Evolutionary conservation across 768 basidiomycete species (phyloP).

Genomic region (Scleroderma citrinum): DNA sequence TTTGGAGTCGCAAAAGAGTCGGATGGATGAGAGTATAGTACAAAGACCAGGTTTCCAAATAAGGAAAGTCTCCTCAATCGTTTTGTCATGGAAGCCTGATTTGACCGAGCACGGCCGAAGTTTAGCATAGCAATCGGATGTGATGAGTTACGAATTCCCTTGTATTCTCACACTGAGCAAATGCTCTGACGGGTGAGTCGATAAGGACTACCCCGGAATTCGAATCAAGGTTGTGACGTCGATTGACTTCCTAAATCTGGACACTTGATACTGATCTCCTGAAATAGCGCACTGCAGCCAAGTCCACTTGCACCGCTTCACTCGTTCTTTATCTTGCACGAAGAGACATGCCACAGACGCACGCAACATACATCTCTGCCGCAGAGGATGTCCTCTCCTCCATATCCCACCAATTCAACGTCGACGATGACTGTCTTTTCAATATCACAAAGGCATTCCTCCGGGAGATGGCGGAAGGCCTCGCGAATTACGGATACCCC

Average conservation of each 20-base stretch:
- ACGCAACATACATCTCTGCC: constrained; percentile 37
- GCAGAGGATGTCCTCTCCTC: constrained; percentile 50
- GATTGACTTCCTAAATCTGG: not conserved
- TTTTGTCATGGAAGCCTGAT: too few species aligned
- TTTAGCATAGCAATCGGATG: too few species aligned
- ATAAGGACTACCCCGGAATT: too few species aligned
- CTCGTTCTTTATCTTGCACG: not conserved
- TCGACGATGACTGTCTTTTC: constrained; percentile 55
- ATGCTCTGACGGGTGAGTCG: too few species aligned
- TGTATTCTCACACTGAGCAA: too few species aligned
- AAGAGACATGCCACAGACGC: constrained; percentile 31
- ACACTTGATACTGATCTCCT: not conserved
- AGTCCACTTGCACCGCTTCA: not conserved
- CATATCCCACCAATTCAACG: constrained; percentile 68
- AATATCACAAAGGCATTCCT: constrained; percentile 76
- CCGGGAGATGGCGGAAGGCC: constrained; percentile 69
- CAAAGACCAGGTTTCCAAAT: too few species aligned
- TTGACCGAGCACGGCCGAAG: too few species aligned
- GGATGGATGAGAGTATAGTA: too few species aligned
- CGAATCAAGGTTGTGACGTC: not conserved
- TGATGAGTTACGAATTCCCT: too few species aligned
- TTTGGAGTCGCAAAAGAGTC: too few species aligned
- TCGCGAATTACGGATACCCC: constrained; percentile 64
- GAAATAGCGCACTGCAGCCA: too few species aligned
- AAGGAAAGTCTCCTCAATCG: too few species aligned